Conservation (phyloP, 192 early-diverging fungal genomes). For the Coemansia erecta region DNA sequence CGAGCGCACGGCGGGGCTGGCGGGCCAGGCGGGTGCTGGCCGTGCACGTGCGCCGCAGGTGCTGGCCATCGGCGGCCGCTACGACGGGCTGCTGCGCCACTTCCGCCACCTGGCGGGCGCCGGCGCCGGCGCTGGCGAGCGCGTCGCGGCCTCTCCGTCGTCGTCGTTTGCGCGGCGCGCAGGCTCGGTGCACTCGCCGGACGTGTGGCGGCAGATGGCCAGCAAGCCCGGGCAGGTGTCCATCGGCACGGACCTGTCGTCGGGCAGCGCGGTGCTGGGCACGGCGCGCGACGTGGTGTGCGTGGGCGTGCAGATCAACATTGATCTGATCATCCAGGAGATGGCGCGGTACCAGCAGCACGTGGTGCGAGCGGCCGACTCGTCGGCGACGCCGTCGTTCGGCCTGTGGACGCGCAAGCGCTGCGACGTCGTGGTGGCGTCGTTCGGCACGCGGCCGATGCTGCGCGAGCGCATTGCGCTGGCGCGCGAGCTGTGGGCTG, state of each 20-base stretch:
- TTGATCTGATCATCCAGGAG: conserved; percentile 66
- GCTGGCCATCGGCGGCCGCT: conserved; percentile 69
- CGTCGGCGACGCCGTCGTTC: conserved; percentile 39
- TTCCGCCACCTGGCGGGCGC: conserved; percentile 56
- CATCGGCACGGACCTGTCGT: conserved; percentile 44
- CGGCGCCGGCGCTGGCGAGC: conserved; percentile 3
- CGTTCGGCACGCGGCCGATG: conserved; percentile 68
- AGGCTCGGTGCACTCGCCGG: conserved; percentile 33
- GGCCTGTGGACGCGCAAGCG: conserved; percentile 60
- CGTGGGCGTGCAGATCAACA: conserved; percentile 82
- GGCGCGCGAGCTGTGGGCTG: conserved; percentile 75
- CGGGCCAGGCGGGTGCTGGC: neutral
- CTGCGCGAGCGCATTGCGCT: conserved; percentile 74
- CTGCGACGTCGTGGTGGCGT: conserved; percentile 78
- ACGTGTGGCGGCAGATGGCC: conserved; percentile 45
- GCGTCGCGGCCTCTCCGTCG: neutral
- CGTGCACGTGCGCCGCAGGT: conserved; percentile 55
- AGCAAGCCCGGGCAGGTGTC: conserved; percentile 8
- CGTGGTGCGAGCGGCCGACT: conserved; percentile 19
- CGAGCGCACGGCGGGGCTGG: neutral
- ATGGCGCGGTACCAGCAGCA: conserved; percentile 61
- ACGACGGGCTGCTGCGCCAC: conserved; percentile 59
- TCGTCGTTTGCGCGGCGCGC: conserved; percentile 10
- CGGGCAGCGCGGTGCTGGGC: conserved; percentile 35
- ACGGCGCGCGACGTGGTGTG: conserved; percentile 54